Evolutionary conservation across 352 stramenopile species (phyloP).

Genomic region (Globisporangium carolinianum): DNA sequence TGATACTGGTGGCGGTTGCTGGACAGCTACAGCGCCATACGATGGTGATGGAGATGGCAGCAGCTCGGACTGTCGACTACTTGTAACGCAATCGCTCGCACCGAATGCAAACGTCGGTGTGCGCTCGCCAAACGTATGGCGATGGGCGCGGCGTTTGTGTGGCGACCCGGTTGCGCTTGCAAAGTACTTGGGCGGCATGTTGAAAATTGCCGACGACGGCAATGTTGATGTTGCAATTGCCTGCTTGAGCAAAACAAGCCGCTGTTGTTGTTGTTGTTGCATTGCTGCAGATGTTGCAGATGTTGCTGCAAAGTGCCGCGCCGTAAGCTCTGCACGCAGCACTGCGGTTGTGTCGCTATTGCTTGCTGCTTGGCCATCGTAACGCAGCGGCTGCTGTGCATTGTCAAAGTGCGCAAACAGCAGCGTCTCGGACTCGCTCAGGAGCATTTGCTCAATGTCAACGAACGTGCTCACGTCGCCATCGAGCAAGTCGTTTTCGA

Average conservation of each 20-base stretch:
- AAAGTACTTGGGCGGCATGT: conserved; percentile 38
- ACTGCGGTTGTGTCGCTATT: background rate
- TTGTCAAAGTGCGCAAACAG: conserved; percentile 21
- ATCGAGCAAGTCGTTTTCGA: conserved; percentile 13
- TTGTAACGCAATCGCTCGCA: background rate
- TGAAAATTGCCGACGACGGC: conserved; percentile 12
- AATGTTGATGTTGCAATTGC: conserved; percentile 6
- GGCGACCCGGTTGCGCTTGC: conserved; percentile 22
- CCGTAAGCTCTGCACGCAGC: conserved; percentile 11
- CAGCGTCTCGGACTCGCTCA: conserved; percentile 29
- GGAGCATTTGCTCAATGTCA: conserved; percentile 68
- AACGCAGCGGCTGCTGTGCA: conserved; percentile 15
- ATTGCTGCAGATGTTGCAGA: background rate
- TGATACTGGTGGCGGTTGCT: no score
- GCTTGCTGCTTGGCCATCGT: background rate
- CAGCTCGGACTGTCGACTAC: background rate
- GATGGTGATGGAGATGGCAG: no score
- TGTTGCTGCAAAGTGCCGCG: conserved; percentile 7
- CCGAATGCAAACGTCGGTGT: conserved; percentile 44
- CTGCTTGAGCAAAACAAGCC: conserved; percentile 12
- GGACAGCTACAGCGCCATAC: no score
- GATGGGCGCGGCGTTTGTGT: conserved; percentile 38
- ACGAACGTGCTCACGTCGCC: conserved; percentile 20
- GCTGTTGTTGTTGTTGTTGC: conserved; percentile 4
- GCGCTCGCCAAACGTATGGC: conserved; percentile 55